Evolutionary conservation across 2,329 filamentous ascomycete genomes (phyloP).

Genomic region (Fusarium caatingaense): DNA sequence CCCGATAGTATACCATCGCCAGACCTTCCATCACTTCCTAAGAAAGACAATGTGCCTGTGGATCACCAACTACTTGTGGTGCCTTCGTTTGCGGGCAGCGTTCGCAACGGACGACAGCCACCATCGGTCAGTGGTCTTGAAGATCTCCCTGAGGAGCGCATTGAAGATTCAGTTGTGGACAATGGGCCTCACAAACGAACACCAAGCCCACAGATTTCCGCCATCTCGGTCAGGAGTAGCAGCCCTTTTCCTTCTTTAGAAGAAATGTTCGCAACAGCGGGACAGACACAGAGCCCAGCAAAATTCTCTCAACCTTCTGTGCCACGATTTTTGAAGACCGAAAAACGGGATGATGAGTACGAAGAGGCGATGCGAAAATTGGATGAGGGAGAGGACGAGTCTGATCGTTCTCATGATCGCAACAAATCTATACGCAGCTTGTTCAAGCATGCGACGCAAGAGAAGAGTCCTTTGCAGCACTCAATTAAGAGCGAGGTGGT

Average conservation of each 20-base stretch:
- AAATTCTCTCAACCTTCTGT: slow-evolving; percentile 46
- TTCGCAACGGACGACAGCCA: slow-evolving; percentile 62
- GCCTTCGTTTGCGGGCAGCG: slow-evolving; percentile 51
- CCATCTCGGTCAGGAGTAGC: slow-evolving; percentile 46
- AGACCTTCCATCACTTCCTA: slow-evolving; percentile 22
- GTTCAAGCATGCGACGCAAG: slow-evolving; percentile 51
- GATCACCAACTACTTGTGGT: slow-evolving; percentile 25
- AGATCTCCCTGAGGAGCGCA: slow-evolving; percentile 44
- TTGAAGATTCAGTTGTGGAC: slow-evolving; percentile 38
- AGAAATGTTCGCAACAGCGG: slow-evolving; percentile 57
- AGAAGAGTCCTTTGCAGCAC: slow-evolving; percentile 1
- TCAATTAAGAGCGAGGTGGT: slow-evolving; percentile 16
- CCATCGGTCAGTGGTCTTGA: slow-evolving; percentile 55
- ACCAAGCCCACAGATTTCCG: slow-evolving; percentile 28
- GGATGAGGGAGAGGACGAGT: slow-evolving; percentile 51
- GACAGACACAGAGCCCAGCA: slow-evolving; percentile 51
- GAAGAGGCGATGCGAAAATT: slow-evolving; percentile 58
- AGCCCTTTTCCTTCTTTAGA: slow-evolving; percentile 52
- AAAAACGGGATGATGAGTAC: slow-evolving; percentile 52
- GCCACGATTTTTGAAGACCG: slow-evolving; percentile 43
- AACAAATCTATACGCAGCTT: slow-evolving; percentile 45
- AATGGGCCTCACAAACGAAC: slow-evolving; percentile 26
- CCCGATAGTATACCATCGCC: slow-evolving; percentile 40
- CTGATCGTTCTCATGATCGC: slow-evolving; percentile 40
- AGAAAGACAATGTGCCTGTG: slow-evolving; percentile 7